Base-by-base conservation (phyloP, 1,284 basidiomycete species). In the Ceratobasidium sp. region DNA sequence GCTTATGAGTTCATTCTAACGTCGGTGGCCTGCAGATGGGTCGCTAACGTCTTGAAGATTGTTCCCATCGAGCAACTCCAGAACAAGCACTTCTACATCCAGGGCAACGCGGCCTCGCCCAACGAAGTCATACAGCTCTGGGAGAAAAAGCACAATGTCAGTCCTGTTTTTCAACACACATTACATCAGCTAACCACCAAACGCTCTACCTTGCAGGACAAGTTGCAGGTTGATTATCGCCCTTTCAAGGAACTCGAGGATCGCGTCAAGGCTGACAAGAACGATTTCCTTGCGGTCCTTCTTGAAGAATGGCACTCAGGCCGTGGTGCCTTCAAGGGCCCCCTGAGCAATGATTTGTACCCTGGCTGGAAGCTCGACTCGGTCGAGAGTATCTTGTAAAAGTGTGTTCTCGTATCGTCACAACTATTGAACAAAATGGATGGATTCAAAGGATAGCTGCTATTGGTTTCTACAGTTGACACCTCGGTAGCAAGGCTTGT, bases 121-220 rank as follows among this genome's bases (percentile, higher is more conserved):
- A 64, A 64, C 29, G 71, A 74, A 7, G 37, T 74, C 32, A 49
- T 65, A 9, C 64, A 74, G 22, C 57, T 74, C 32, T 74, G 71
- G 71, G 71, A 74, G 40, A 29, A 65, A 46, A 74, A 74, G 61
- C 71, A 74, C 49, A 65, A 74, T 25, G 71, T 74, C 17, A 74
- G 61, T 74, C 15, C 29, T 25, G 17, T 25, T 22, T 40, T 19
- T 29, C 52, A 25, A 9, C 43, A 19, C 29, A 52, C 2, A 2
- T 54, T 52, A 0, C 17, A n/a, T 44, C 9, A 17, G 2, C 61
- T 37, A 52, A 52, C 22, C 15, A 17, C 1, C 5, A 43, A 46
- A 29, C 5, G 7, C 17, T 6, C 43, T 43, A 37, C 34, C 19
- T 19, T 43, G 13, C 44, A 74, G 71, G 61, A 37, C 7, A 74